phyloP scores from a whole-genome alignment of 331 rosid species.

The Arachis monticola region DNA sequence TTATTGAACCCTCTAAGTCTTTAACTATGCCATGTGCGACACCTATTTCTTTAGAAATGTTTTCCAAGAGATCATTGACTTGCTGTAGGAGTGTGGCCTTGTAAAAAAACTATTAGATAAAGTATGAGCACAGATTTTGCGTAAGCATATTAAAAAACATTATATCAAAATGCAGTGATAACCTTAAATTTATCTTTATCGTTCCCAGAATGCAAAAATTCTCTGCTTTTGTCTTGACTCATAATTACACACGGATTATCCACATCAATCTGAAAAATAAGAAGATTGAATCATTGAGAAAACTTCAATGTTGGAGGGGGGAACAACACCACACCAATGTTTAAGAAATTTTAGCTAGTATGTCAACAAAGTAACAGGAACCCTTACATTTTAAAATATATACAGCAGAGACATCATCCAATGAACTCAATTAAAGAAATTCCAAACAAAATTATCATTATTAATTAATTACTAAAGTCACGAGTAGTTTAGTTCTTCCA shows the following conservation, averaged over 20 bases:
- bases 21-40: conserved; percentile 58
- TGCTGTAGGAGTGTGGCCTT: conserved; percentile 99
- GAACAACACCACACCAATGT: neutral
- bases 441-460: conserved; percentile 15
- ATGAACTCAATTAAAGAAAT: conserved; percentile 3
- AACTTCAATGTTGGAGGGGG: conserved; percentile 13
- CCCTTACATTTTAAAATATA: conserved; percentile 22
- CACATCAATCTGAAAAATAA: conserved; percentile 81
- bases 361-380: conserved; percentile 1
- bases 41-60: conserved; percentile 57
- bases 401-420: conserved; percentile 11
- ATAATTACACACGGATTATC: conserved; percentile 96
- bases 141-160: conserved; percentile 23
- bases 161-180: conserved; percentile 37
- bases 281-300: neutral
- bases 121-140: conserved; percentile 50
- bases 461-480: conserved; percentile 10
- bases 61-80: conserved; percentile 83
- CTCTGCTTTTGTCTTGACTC: conserved; percentile 98
- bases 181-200: conserved; percentile 97
- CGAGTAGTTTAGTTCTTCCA: conserved; percentile 16
- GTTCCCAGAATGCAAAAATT: conserved; percentile 94
- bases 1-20: conserved; percentile 73
- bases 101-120: conserved; percentile 76
- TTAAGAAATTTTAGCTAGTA: neutral